Percentiles rank a stretch among this genome's conserved stretches.
Conservation (phyloP, 306 rosid species). For the Gillenia trifoliata region DNA sequence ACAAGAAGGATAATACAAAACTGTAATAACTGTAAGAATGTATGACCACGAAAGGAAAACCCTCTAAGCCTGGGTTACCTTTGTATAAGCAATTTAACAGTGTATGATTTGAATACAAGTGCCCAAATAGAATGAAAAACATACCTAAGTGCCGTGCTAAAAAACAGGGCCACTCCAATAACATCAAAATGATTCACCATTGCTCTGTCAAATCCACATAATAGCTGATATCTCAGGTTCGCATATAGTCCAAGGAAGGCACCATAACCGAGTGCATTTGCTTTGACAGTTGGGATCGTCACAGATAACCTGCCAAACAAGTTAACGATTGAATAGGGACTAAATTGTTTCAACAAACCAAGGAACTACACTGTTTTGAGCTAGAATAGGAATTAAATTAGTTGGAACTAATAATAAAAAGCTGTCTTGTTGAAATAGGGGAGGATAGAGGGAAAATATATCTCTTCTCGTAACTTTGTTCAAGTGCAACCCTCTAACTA, state of each 20-base stretch:
- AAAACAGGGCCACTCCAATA: constrained; percentile 79
- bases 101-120: background rate
- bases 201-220: constrained; percentile 88
- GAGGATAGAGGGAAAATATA: background rate
- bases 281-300: constrained; percentile 71
- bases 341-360: background rate
- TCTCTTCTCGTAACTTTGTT: background rate
- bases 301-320: constrained; percentile 72
- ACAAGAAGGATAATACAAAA: background rate
- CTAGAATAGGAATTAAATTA: background rate
- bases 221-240: constrained; percentile 84
- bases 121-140: constrained; percentile 6
- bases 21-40: background rate
- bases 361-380: background rate
- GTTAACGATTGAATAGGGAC: background rate
- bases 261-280: constrained; percentile 90
- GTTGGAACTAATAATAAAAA: constrained; percentile 11
- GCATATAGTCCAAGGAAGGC: constrained; percentile 98
- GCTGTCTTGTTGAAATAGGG: background rate
- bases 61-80: background rate
- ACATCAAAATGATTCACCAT: constrained; percentile 89
- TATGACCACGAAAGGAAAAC: background rate
- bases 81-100: background rate
- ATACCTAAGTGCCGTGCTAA: constrained; percentile 84
- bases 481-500: background rate